These are phyloP conservation scores for Carallia pectinifolia DNA, from an alignment of 345 rosid genomes.

Conservation along the genomic window DNA sequence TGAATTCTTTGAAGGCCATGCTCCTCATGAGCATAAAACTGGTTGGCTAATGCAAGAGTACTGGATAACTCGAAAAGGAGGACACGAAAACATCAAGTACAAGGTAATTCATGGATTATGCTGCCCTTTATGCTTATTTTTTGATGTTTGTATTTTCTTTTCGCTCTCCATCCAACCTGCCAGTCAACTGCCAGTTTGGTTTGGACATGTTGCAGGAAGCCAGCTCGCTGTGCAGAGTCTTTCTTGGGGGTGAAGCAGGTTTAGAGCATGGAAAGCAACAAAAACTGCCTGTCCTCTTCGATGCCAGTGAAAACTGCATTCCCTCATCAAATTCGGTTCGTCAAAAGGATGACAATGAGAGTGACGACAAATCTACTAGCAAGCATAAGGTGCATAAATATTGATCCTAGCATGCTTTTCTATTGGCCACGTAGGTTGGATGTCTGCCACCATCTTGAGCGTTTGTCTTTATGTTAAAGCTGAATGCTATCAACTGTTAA, in stretches of 20 bases:
- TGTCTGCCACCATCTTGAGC: neutral
- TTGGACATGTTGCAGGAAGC: slow-evolving; percentile 38
- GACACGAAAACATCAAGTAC: slow-evolving; percentile 21
- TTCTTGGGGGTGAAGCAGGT: slow-evolving; percentile 16
- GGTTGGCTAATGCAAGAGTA: slow-evolving; percentile 47
- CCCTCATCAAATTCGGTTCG: neutral
- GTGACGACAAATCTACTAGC: slow-evolving; percentile 23
- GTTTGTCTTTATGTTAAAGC: too few species aligned
- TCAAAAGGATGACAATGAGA: neutral
- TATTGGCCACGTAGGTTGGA: slow-evolving; percentile 10
- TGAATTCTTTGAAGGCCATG: slow-evolving; percentile 37
- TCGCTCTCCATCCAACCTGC: slow-evolving; percentile 18
- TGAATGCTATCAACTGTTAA: too few species aligned
- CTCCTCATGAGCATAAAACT: slow-evolving; percentile 29
- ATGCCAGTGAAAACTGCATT: neutral
- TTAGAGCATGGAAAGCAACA: slow-evolving; percentile 10
- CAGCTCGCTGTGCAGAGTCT: slow-evolving; percentile 37
- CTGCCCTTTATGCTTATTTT: neutral
- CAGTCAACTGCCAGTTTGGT: slow-evolving; percentile 24
- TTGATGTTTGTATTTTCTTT: slow-evolving; percentile 4
- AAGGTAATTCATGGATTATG: slow-evolving; percentile 27
- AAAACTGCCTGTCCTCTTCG: neutral
- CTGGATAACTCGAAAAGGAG: slow-evolving; percentile 29
- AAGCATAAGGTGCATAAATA: slow-evolving; percentile 30
- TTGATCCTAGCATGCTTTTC: slow-evolving; percentile 6